Conservation (phyloP, 169 alveolate species). For the Plasmodium reichenowi region DNA sequence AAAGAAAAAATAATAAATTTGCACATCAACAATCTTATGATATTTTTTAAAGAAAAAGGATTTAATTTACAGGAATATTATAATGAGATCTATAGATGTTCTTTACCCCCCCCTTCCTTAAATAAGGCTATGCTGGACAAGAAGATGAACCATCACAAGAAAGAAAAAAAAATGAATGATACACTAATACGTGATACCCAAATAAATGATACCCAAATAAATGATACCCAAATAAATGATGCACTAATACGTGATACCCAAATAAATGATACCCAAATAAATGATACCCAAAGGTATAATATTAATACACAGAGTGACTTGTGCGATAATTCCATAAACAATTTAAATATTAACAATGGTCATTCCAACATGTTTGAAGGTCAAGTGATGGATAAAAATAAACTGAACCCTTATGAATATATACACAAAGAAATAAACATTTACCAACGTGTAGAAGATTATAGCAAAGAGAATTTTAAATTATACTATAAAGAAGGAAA, state of each 20-base stretch:
- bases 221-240: no score
- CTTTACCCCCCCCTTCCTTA: conserved; percentile 25
- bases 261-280: no score
- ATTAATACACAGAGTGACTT: not conserved
- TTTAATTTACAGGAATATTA: conserved; percentile 19
- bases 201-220: no score
- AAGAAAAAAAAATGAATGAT: no score
- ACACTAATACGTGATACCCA: no score
- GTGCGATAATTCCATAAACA: no score
- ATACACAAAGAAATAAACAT: conserved; percentile 35
- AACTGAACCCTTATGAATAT: not conserved
- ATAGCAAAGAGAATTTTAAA: conserved; percentile 18
- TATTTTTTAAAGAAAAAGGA: conserved; percentile 35
- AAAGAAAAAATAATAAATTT: conserved; percentile 7
- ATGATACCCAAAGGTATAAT: no score
- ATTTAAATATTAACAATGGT: no score
- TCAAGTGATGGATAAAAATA: not conserved
- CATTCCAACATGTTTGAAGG: no score
- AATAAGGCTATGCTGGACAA: not conserved
- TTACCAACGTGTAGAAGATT: conserved; percentile 1
- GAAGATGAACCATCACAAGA: no score
- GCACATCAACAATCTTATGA: conserved; percentile 37
- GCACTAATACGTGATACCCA: no score
- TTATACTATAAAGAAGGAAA: conserved; percentile 36
- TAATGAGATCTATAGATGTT: conserved; percentile 15